These are phyloP conservation scores for Ehretia macrophylla DNA, from an alignment of 257 asterid genomes.

Conservation along the genomic window DNA sequence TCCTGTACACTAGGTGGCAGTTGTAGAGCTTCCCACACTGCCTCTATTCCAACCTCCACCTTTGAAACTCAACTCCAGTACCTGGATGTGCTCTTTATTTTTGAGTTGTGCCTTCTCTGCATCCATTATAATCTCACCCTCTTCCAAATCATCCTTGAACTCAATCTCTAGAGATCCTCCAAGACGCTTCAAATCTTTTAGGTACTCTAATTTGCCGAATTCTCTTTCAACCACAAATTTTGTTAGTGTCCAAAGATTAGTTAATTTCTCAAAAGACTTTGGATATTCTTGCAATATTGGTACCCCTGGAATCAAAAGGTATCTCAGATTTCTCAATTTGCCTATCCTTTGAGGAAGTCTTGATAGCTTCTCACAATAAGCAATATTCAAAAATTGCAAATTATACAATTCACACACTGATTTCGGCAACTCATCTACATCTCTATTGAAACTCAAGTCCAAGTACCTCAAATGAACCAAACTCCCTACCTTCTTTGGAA, in stretches of 20 bases:
- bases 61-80: slow-evolving; percentile 2
- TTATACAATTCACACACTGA: slow-evolving; percentile 18
- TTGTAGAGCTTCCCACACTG: slow-evolving; percentile 6
- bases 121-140: not conserved
- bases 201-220: slow-evolving; percentile 4
- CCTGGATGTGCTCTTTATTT: slow-evolving; percentile 8
- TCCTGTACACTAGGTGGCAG: not conserved
- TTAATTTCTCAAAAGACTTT: slow-evolving; percentile 2
- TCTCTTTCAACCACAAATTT: not conserved
- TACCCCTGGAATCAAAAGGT: slow-evolving; percentile 2
- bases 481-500: slow-evolving; percentile 13
- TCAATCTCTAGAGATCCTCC: slow-evolving; percentile 1
- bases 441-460: slow-evolving; percentile 1
- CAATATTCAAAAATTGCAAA: slow-evolving; percentile 23
- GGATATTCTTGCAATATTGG: too few species aligned
- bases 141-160: not conserved
- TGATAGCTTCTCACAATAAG: not conserved
- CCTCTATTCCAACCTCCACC: not conserved
- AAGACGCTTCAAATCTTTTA: slow-evolving; percentile 6
- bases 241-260: slow-evolving; percentile 7
- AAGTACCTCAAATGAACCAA: slow-evolving; percentile 24
- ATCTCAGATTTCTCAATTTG: slow-evolving; percentile 22
- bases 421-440: slow-evolving; percentile 20
- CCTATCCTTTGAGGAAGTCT: slow-evolving; percentile 24
- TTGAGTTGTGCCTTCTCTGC: slow-evolving; percentile 14